Base-by-base conservation (phyloP, 257 asterid species). In the Solanum neorickii region DNA sequence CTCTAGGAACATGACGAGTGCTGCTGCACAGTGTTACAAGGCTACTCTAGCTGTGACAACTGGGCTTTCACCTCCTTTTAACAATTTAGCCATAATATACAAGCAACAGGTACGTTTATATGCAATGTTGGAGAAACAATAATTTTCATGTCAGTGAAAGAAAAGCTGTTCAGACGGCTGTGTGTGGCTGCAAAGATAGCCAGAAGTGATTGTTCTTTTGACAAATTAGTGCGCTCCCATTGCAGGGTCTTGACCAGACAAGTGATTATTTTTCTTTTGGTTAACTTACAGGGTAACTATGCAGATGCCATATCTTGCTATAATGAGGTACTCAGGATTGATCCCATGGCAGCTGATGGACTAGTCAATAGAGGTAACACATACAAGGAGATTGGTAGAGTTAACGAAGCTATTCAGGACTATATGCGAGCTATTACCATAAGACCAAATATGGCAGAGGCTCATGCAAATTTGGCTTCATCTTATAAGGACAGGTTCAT, bases 381-480 rank as follows among this genome's bases (percentile, higher is more conserved):
- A 42, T 97, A 90, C 89, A 97, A 97, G 89, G 99, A 97, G 90
- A 90, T 96, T 86, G 99, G 99, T 89, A 93, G 99, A 94, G 99
- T 96, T 77, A 93, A 89, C 66, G 99, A 96, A 86, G 99, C 98
- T 86, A 93, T 97, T 89, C 98, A 95, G 92, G 99, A 97, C 86
- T 97, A 97, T 89, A 56, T 89, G 87, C 94, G 92, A 88, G 99
- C 99, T 89, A 96, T 97, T 88, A 77, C 91, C 86, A 91, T 94
- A 83, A 92, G 99, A 68, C 99, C 99, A 35, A 59, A 94, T 88
- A 97, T 97, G 99, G 96, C 99, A 25, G 99, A 97, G 94, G 99
- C 99, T 87, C 99, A 97, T 95, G 99, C 99, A 75, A 97, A 97
- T 94, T 91, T 97, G 92, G 99, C 99, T 83, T 97, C 99, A 39